Evolutionary conservation across 148 eudicot species (phyloP).

Genomic region (Selenicereus undatus): DNA sequence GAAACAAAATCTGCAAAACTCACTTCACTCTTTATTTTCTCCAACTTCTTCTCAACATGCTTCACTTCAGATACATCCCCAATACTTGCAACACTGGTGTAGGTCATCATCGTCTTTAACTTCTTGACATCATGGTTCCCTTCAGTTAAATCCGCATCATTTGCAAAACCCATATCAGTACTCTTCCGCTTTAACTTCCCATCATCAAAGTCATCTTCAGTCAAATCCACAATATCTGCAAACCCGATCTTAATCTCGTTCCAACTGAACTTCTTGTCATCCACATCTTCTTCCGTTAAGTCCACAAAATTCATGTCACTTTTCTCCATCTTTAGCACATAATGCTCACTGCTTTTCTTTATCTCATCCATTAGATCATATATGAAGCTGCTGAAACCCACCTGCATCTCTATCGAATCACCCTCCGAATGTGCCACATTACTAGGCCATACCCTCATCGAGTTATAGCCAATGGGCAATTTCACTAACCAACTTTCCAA

Average conservation of each 20-base stretch:
- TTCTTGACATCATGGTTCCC: conserved; percentile 21
- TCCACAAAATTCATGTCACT: conserved; percentile 24
- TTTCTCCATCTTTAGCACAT: conserved; percentile 38
- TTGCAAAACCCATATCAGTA: not conserved
- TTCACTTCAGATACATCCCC: conserved; percentile 11
- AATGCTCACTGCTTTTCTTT: conserved; percentile 31
- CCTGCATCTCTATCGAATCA: conserved; percentile 39
- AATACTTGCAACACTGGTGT: not conserved
- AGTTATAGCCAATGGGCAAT: conserved; percentile 18
- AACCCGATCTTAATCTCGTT: conserved; percentile 23
- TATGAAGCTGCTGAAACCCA: conserved; percentile 33
- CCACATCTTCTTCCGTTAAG: not conserved
- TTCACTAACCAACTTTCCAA: conserved; percentile 35
- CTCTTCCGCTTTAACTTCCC: not conserved
- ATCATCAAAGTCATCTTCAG: conserved; percentile 9
- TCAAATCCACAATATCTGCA: conserved; percentile 16
- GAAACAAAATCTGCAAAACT: conserved; percentile 20
- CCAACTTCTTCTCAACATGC: conserved; percentile 17
- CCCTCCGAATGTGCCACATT: conserved; percentile 15
- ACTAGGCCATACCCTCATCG: conserved; percentile 18
- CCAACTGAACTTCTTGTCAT: not conserved
- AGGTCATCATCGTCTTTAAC: not conserved
- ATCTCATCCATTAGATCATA: conserved; percentile 28
- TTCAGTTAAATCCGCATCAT: not conserved
- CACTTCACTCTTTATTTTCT: conserved; percentile 33